Conservation (phyloP, 768 basidiomycete species). For the Rhizopogon vesiculosus region DNA sequence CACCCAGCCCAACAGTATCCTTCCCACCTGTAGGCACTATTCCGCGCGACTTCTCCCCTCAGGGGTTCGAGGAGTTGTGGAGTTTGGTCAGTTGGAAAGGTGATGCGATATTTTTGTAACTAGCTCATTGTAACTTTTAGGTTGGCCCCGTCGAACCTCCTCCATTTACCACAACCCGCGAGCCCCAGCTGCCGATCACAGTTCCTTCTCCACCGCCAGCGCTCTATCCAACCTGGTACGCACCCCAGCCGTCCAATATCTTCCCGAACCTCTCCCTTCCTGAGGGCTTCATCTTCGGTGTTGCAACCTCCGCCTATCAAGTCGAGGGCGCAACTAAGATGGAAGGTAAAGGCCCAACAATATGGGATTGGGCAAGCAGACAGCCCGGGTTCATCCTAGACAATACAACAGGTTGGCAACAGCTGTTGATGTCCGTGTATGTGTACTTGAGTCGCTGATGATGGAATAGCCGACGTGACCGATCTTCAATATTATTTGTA, state of each 20-base stretch:
- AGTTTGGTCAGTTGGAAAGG: conserved; percentile 27
- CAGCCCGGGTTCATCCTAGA: conserved; percentile 38
- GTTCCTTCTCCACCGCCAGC: conserved; percentile 40
- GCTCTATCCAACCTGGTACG: conserved; percentile 43
- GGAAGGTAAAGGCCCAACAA: conserved; percentile 43
- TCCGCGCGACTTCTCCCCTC: conserved; percentile 34
- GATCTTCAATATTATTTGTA: conserved; percentile 50
- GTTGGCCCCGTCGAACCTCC: conserved; percentile 36
- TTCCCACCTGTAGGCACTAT: conserved; percentile 39
- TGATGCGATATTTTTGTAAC: neutral
- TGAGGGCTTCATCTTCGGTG: conserved; percentile 45
- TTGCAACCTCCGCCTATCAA: conserved; percentile 49
- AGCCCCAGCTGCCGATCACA: conserved; percentile 32
- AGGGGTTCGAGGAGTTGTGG: conserved; percentile 37
- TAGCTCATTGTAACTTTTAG: conserved; percentile 23
- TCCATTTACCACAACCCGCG: conserved; percentile 41
- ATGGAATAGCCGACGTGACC: conserved; percentile 36
- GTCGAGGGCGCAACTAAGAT: conserved; percentile 49
- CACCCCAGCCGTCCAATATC: conserved; percentile 38
- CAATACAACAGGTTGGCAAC: conserved; percentile 35
- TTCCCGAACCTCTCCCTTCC: conserved; percentile 42
- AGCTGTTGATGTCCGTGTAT: neutral
- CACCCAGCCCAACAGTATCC: conserved; percentile 8
- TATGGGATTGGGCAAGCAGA: conserved; percentile 44
- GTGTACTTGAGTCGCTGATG: neutral